phyloP scores from a whole-genome alignment of 352 stramenopile species.

The Blastocystis sp. region DNA sequence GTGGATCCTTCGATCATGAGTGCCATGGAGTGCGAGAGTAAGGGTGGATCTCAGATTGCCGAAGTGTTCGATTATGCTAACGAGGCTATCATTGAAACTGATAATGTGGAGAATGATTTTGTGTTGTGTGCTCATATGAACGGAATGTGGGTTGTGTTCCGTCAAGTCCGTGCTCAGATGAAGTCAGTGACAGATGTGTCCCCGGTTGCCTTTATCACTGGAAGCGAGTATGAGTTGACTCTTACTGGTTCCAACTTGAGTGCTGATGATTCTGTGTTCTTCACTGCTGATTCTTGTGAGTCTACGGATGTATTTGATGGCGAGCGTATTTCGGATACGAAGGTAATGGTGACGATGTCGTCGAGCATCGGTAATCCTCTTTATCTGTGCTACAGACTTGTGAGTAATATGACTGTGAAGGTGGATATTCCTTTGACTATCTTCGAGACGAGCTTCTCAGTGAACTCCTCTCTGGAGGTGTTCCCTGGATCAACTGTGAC shows the following conservation, averaged over 20 bases:
- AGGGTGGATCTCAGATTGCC: neutral
- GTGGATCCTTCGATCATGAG: slow-evolving; percentile 22
- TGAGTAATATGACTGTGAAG: neutral
- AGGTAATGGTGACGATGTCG: neutral
- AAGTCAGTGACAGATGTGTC: slow-evolving; percentile 5
- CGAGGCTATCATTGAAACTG: slow-evolving; percentile 25
- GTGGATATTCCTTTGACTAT: neutral
- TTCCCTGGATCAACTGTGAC: slow-evolving; percentile 26
- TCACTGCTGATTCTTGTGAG: slow-evolving; percentile 24
- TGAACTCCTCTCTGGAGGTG: slow-evolving; percentile 39
- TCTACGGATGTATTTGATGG: neutral
- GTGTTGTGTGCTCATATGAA: slow-evolving; percentile 39
- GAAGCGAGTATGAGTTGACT: slow-evolving; percentile 37
- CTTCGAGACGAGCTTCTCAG: slow-evolving; percentile 11
- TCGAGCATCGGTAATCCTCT: neutral
- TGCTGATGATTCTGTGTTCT: neutral
- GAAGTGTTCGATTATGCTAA: slow-evolving; percentile 30
- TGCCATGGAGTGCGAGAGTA: slow-evolving; percentile 11
- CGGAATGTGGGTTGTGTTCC: slow-evolving; percentile 34
- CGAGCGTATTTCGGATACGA: neutral
- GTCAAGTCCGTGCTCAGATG: neutral
- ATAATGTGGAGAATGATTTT: neutral
- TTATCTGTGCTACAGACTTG: neutral
- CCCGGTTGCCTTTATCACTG: slow-evolving; percentile 21
- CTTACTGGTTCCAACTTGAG: neutral